Base-by-base conservation (phyloP, 2,329 filamentous ascomycete species). In the Lachnellula hyalina region DNA sequence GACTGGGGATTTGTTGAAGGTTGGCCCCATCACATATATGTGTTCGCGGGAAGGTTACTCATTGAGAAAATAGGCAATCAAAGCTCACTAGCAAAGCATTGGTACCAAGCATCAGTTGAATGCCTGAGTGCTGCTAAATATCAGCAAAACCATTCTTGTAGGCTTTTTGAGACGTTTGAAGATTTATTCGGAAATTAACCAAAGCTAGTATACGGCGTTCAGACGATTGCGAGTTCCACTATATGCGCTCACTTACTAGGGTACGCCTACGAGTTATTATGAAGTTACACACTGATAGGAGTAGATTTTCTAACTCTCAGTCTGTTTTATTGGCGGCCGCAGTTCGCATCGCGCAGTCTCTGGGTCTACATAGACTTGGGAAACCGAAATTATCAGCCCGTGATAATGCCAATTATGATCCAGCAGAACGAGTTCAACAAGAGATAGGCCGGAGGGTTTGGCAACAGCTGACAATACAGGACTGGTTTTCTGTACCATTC, bases 201-300 rank as follows among this genome's bases (percentile, higher is more conserved):
- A 49, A 42, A 48, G 5, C 36, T 55, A 59, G 56, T 76, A 2
- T 70, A 73, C 46, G 71, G 73, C 0, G 69, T 78, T 3, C 73
- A 79, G 60, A 72, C 76, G 4, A 76, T 80, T 40, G 67, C 74
- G 9, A 74, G 72, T 1, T 65, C 77, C 32, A 77, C 77, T n/a
- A 73, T 76, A 3, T 74, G 74, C 8, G 76, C 75, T 8, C 77
- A 80, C 62, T 65, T 77, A 15, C 68, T 79, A 1, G 77, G 59
- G 58, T 56, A 55, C 3, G 42, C 28, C 38, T 12, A 17, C 25
- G n/a, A 9, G 2, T n/a, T 1, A 17, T 38, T 23, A 15, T 15
- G 19, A 12, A 35, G 28, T 2, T 15, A 51, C 7, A 38, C n/a
- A 3, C 49, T 54, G 17, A 47, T 11, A 23, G 8, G 6, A 15